These are phyloP conservation scores for Mucor mucedo DNA, from an alignment of 371 early-diverging fungal species.

Conservation along the genomic window DNA sequence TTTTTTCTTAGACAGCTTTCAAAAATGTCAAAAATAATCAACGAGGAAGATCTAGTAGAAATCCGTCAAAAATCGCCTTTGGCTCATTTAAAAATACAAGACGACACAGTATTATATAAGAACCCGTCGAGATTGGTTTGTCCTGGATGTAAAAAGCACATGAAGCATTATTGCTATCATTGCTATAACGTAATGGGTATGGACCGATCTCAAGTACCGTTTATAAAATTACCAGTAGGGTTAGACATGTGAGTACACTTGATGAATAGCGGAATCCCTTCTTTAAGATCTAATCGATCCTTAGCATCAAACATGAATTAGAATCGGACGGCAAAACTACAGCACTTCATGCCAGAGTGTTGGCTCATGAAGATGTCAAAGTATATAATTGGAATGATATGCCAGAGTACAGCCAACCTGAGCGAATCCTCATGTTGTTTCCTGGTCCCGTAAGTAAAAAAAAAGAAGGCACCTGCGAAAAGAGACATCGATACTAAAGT, in stretches of 20 bases:
- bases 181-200: constrained; percentile 66
- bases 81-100: constrained; percentile 45
- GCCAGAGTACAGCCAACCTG: constrained; percentile 66
- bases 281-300: not conserved
- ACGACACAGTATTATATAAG: constrained; percentile 40
- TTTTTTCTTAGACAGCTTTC: not conserved
- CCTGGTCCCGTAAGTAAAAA: constrained; percentile 74
- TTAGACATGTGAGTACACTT: constrained; percentile 68
- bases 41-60: constrained; percentile 16
- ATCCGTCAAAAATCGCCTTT: constrained; percentile 35
- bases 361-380: constrained; percentile 72
- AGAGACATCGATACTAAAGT: not conserved
- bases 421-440: constrained; percentile 80
- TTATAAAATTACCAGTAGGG: constrained; percentile 74
- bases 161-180: constrained; percentile 78
- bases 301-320: constrained; percentile 77
- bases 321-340: constrained; percentile 89
- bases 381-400: constrained; percentile 64
- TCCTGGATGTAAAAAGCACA: constrained; percentile 61
- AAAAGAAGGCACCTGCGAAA: too few species aligned
- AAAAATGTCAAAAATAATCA: constrained; percentile 14
- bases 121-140: constrained; percentile 54
- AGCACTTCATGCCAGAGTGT: constrained; percentile 82
- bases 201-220: constrained; percentile 61
- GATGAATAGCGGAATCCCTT: not conserved